Base-by-base conservation (phyloP, 1,284 basidiomycete species). In the Schizophyllum amplum region DNA sequence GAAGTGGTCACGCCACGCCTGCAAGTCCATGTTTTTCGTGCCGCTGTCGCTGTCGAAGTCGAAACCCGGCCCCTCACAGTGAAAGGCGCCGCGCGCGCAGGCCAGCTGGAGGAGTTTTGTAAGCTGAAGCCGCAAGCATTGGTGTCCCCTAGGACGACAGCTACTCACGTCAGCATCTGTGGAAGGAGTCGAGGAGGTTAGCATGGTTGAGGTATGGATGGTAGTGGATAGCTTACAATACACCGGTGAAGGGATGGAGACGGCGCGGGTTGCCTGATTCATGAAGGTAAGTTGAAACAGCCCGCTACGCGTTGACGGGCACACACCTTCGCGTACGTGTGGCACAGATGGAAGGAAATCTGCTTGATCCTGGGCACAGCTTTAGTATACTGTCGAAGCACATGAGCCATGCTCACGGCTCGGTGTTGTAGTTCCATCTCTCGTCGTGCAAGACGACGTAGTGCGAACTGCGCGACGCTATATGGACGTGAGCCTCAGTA, bases 171-270 rank as follows among this genome's bases (percentile, higher is more conserved):
- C 68, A n/a, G 70, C 71, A 60, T 72, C 70, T 72, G 51, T 23
- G 11, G n/a, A 17, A 47, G 4, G 4, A 51, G 54, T 4, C 58
- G 24, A n/a, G n/a, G n/a, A n/a, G 46, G 27, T 9, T 15, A 20
- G 47, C 17, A 47, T n/a, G n/a, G 17, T 56, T 11, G 15, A 23
- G 47, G 52, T 9, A 52, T n/a, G 33, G 48, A 48, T 24, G 42
- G n/a, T 23, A 3, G 11, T n/a, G 11, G 15, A 25, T 25, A 13
- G 65, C 72, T 58, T 55, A 73, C 71, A 74, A 49, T 73, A 74
- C 4, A 74, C 72, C 0, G 72, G 72, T 0, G 73, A 71, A 1
- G 72, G 72, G 26, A 73, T 68, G 27, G 69, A 70, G 7, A 73
- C 71, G 2, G 71, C 67, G 15, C 71, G 67, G 6, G 72, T 74